phyloP scores from a whole-genome alignment of 2,329 filamentous ascomycete species.

The Sodiomyces alkalinus region DNA sequence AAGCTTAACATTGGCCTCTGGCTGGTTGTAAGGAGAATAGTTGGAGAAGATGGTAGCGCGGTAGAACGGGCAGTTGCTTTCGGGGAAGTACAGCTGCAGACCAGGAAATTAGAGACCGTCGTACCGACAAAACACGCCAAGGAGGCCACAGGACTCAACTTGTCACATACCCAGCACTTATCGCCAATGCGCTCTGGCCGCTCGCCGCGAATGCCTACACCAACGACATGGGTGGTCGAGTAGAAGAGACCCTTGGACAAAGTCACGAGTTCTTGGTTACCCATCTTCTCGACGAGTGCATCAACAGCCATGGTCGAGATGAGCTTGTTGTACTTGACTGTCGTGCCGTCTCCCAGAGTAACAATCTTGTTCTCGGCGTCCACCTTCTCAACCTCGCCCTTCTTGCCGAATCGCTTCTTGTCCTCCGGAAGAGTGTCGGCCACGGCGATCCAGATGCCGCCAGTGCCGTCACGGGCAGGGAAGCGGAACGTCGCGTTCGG shows the following conservation, averaged over 20 bases:
- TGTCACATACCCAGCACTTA: conserved; percentile 88
- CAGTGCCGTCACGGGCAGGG: conserved; percentile 86
- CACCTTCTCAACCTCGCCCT: conserved; percentile 72
- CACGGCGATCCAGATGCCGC: conserved; percentile 97
- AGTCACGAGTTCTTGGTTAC: conserved; percentile 65
- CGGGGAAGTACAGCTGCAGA: conserved; percentile 99
- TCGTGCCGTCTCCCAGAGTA: conserved; percentile 69
- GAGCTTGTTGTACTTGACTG: conserved; percentile 80
- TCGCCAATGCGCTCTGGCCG: conserved; percentile 94
- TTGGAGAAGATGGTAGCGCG: conserved; percentile 99
- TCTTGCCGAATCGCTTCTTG: conserved; percentile 80
- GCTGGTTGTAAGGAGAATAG: conserved; percentile 98
- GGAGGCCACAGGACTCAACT: no score
- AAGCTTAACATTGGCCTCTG: conserved; percentile 65
- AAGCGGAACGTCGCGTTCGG: conserved; percentile 98
- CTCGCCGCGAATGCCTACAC: conserved; percentile 81
- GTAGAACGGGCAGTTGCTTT: conserved; percentile 98
- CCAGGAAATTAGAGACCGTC: no score
- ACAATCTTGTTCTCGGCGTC: conserved; percentile 76
- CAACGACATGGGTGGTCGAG: conserved; percentile 93
- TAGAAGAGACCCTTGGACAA: conserved; percentile 90
- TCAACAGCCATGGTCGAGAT: conserved; percentile 96
- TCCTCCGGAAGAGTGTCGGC: conserved; percentile 83
- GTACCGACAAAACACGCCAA: no score
- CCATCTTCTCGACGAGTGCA: conserved; percentile 73